Percentiles rank a stretch among this genome's conserved stretches.
Conservation (phyloP, 108 stramenopile species). For the Craspedostauros australis region DNA sequence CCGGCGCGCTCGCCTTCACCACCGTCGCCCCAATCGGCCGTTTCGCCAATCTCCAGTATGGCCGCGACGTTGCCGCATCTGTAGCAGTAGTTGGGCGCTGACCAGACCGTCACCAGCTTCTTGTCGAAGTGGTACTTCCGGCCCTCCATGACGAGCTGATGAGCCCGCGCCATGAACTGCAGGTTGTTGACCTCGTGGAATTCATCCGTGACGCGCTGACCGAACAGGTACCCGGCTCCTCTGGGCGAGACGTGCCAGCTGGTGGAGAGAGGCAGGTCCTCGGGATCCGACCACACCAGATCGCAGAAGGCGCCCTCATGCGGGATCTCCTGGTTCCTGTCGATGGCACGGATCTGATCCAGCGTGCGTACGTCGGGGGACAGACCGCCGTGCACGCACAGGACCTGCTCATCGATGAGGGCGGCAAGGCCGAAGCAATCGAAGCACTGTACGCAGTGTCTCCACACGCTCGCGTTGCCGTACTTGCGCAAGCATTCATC, state of each 20-base stretch:
- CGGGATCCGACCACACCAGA: constrained; percentile 98
- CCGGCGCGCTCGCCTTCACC: constrained; percentile 7
- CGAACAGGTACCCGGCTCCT: constrained; percentile 93
- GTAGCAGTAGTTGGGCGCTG: constrained; percentile 97
- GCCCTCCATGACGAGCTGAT: constrained; percentile 97
- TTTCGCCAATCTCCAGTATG: constrained; percentile 69
- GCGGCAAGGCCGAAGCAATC: constrained; percentile 97
- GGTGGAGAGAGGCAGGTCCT: constrained; percentile 86
- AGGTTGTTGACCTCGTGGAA: constrained; percentile 90
- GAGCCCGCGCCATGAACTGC: constrained; percentile 89
- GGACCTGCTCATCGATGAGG: constrained; percentile 86
- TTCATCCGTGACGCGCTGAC: constrained; percentile 85
- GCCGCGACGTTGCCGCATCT: constrained; percentile 97
- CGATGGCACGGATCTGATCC: constrained; percentile 91
- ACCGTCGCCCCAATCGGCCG: constrained; percentile 2
- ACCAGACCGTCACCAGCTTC: constrained; percentile 89
- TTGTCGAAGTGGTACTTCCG: constrained; percentile 82
- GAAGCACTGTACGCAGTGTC: constrained; percentile 84
- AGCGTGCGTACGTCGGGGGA: constrained; percentile 90
- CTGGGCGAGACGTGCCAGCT: constrained; percentile 66
- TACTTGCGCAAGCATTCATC: constrained; percentile 99
- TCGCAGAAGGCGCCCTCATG: constrained; percentile 99
- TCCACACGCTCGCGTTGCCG: constrained; percentile 97
- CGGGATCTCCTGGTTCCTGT: constrained; percentile 97
- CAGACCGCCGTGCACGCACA: constrained; percentile 96